Conservation (phyloP, 1,284 basidiomycete genomes). For the Serendipita sp. region DNA sequence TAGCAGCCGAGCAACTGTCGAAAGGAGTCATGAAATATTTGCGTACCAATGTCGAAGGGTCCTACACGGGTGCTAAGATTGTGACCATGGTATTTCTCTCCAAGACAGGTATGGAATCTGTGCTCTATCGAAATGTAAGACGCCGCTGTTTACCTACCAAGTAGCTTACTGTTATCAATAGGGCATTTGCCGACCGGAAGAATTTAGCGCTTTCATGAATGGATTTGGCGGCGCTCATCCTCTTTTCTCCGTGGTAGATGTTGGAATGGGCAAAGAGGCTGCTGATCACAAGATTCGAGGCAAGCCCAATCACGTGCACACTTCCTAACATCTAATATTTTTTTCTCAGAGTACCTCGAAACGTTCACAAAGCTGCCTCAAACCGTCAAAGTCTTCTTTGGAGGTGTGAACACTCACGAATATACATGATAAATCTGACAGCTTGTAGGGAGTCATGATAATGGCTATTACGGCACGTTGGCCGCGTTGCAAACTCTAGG, state of each 20-base stretch:
- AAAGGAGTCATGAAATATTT: slow-evolving; percentile 36
- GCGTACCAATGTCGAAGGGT: slow-evolving; percentile 22
- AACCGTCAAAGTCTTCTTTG: slow-evolving; percentile 47
- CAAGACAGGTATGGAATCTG: slow-evolving; percentile 33
- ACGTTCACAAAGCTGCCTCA: slow-evolving; percentile 46
- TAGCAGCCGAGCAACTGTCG: slow-evolving; percentile 34
- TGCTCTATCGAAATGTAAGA: neutral
- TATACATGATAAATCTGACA: slow-evolving; percentile 8
- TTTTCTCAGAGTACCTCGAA: slow-evolving; percentile 34
- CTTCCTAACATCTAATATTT: neutral
- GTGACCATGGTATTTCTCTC: slow-evolving; percentile 54
- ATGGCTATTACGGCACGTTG: slow-evolving; percentile 51
- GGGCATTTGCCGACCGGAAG: slow-evolving; percentile 23
- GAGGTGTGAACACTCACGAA: slow-evolving; percentile 26
- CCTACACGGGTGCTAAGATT: slow-evolving; percentile 36
- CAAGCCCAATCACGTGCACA: slow-evolving; percentile 17
- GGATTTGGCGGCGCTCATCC: slow-evolving; percentile 54
- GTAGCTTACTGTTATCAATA: slow-evolving; percentile 26
- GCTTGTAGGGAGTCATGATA: slow-evolving; percentile 50
- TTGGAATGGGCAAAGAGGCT: slow-evolving; percentile 56
- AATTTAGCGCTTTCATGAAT: slow-evolving; percentile 45
- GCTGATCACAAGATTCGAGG: slow-evolving; percentile 62
- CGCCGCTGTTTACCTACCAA: neutral
- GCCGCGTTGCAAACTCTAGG: slow-evolving; percentile 51
- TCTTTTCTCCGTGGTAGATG: slow-evolving; percentile 54